Percentiles rank a stretch among this genome's conserved stretches.
phyloP scores from a whole-genome alignment of 306 rosid species.

The Quercus dentata region DNA sequence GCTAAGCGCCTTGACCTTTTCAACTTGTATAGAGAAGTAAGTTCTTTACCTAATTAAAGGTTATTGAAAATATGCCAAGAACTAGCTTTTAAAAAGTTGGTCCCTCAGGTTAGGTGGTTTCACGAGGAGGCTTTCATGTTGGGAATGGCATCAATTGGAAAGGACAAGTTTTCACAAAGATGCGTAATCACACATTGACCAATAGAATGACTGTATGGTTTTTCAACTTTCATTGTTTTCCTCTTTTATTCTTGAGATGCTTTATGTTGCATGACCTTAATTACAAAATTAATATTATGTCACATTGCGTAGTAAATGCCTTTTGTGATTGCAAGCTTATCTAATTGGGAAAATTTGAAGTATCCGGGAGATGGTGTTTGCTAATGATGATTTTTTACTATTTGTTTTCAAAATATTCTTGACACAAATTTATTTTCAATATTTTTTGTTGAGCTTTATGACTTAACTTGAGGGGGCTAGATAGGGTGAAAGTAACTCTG shows the following conservation, averaged over 20 bases:
- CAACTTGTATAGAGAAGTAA: constrained; percentile 95
- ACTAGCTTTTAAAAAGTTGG: constrained; percentile 23
- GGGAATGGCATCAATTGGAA: constrained; percentile 99
- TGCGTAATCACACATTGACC: constrained; percentile 93
- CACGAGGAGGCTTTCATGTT: constrained; percentile 98
- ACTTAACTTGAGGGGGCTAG: too few relatives aligned
- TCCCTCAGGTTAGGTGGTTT: constrained; percentile 84
- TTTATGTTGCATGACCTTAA: too few relatives aligned
- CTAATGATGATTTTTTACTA: too few relatives aligned
- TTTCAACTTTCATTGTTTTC: constrained; percentile 3
- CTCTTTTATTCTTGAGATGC: not conserved
- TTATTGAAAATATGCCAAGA: not conserved
- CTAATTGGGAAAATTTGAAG: too few relatives aligned
- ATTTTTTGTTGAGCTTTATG: too few relatives aligned
- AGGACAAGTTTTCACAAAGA: constrained; percentile 98
- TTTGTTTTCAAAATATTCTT: too few relatives aligned
- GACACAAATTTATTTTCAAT: too few relatives aligned
- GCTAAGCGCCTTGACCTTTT: constrained; percentile 96
- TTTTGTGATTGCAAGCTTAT: too few relatives aligned
- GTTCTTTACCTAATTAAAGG: not conserved
- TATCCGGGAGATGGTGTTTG: too few relatives aligned
- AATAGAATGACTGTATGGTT: constrained; percentile 94
- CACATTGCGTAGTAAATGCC: too few relatives aligned
- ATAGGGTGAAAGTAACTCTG: too few relatives aligned
- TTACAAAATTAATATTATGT: too few relatives aligned